Evolutionary conservation across 1,139 yeast genomes (phyloP).

Genomic region (Kurtzmaniella quercitrusa): DNA sequence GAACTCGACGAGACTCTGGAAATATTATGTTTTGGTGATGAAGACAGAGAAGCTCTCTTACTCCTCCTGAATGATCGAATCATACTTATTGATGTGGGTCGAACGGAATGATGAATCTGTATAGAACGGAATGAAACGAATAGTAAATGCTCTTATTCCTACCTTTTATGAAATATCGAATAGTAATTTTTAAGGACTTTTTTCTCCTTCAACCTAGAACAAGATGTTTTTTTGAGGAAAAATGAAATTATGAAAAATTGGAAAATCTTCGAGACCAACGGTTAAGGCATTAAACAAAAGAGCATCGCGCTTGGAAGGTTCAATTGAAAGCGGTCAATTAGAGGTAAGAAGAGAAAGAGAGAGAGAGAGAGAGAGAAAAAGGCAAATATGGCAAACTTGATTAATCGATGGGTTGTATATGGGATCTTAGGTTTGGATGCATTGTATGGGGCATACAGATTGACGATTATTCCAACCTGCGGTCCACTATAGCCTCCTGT

Average conservation of each 20-base stretch:
- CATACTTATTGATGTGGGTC: conserved; percentile 17
- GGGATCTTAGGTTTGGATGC: too few species aligned
- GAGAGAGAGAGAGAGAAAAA: background rate
- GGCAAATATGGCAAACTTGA: background rate
- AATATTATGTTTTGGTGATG: conserved; percentile 30
- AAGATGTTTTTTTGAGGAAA: background rate
- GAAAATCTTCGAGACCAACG: background rate
- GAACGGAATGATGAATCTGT: background rate
- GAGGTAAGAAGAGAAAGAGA: background rate
- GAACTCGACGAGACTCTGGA: conserved; percentile 26
- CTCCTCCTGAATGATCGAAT: conserved; percentile 43
- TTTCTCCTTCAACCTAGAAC: conserved; percentile 1
- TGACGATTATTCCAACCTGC: background rate
- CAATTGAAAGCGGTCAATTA: background rate
- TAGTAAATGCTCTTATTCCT: background rate
- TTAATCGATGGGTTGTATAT: too few species aligned
- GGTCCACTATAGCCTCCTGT: background rate
- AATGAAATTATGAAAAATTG: background rate
- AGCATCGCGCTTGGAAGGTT: background rate
- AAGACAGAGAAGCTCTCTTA: conserved; percentile 37
- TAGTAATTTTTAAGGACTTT: background rate
- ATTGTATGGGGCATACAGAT: too few species aligned
- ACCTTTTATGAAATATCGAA: background rate
- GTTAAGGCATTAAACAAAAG: background rate
- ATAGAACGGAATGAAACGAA: background rate